Conservation (phyloP, 345 rosid species). For the Psidium friedrichsthalianum region DNA sequence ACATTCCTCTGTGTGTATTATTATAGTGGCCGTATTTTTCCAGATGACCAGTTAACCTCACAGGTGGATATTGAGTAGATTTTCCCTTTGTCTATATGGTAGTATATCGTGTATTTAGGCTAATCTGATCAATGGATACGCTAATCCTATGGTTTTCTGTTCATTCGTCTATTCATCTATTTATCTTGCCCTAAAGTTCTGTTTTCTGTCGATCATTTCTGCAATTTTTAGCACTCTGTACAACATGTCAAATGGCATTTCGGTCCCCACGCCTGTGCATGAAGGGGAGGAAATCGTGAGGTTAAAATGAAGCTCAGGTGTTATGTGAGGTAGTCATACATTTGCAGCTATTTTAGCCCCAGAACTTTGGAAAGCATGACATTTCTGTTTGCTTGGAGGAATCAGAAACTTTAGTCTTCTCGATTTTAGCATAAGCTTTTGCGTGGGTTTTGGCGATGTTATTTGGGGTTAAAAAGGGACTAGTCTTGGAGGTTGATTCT, state of each 20-base stretch:
- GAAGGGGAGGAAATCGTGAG: not conserved
- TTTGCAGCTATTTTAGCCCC: too few relatives aligned
- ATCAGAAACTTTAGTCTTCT: too few relatives aligned
- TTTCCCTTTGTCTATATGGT: not conserved
- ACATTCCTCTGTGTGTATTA: not conserved
- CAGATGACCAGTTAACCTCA: not conserved
- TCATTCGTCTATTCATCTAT: not conserved
- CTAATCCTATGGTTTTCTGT: not conserved
- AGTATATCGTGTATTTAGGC: not conserved
- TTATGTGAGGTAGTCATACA: too few relatives aligned
- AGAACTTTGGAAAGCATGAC: too few relatives aligned
- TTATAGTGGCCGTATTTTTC: not conserved
- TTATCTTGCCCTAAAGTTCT: not conserved
- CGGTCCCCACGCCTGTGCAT: not conserved
- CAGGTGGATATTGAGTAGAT: not conserved
- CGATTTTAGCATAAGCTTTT: too few relatives aligned
- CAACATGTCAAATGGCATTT: not conserved
- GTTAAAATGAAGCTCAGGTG: not conserved
- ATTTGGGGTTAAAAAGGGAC: not conserved
- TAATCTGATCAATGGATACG: not conserved
- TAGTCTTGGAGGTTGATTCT: not conserved
- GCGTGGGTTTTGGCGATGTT: not conserved
- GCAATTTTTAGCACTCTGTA: not conserved
- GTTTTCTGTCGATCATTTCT: not conserved
- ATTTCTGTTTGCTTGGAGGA: too few relatives aligned